Evolutionary conservation across 352 stramenopile species (phyloP), one percentile per base, ranked within the genome.

Genomic region (Peronospora belbahrii): DNA sequence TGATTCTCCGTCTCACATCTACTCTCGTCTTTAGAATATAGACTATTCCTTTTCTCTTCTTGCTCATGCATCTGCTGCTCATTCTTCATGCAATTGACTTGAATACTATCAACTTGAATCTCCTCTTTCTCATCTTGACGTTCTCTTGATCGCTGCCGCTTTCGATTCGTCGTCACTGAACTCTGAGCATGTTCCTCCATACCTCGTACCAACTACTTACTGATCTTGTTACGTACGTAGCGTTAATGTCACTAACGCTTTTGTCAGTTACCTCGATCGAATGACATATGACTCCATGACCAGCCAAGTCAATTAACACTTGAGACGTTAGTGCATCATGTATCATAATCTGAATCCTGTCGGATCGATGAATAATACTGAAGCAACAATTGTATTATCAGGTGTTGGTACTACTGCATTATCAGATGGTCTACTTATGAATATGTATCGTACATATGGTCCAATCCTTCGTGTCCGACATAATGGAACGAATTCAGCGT

Each of bases 381-480:
- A 51, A 38, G 27, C 47, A 27, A 67, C 71, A 15, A 49, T 88
- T 31, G 65, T 67, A 44, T 24, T 88, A 41, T 71, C 74, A 24
- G 72, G 72, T n/a, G 59, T 86, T 10, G 55, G 56, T 22, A 55
- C 46, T 2, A 50, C 46, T 2, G 52, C 32, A n/a, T 50, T 76
- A 17, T 64, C 50, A 3, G 59, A 83, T 19, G 35, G 34, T 9
- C 46, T 65, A 48, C 60, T 89, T 34, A 65, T 59, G 34, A 83
- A 74, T 17, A 71, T 85, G 56, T 81, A 79, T 45, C 59, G 68
- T 24, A 58, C 64, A 1, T 83, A 82, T 38, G 77, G 77, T 7
- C 58, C 63, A 30, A 70, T 89, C 32, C 31, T 74, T 46, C 74
- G 77, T 45, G 52, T 84, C 41, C 48, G 56, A 19, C 46, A 73